These are phyloP conservation scores for Gamsiella multidivaricata DNA, from an alignment of 192 early-diverging fungal species.

Conservation along the genomic window DNA sequence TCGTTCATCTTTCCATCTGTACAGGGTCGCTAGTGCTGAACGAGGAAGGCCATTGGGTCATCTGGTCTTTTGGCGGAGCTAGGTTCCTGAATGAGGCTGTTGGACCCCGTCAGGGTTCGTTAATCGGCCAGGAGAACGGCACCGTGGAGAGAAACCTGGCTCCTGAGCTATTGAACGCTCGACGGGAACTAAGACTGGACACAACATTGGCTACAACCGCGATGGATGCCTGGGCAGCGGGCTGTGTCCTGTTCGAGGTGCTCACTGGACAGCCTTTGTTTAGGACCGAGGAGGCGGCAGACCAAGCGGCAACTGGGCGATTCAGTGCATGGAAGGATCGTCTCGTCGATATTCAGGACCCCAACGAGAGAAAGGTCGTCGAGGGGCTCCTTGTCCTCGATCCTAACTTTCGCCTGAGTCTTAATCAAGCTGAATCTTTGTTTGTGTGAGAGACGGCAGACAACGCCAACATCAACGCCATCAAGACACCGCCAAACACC, in stretches of 20 bases:
- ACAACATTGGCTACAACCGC: constrained; percentile 32
- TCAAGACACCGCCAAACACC: too few species aligned
- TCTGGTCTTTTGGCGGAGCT: constrained; percentile 53
- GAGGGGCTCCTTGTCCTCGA: constrained; percentile 45
- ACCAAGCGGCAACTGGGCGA: constrained; percentile 39
- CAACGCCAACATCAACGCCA: background rate
- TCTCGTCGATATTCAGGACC: constrained; percentile 28
- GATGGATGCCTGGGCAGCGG: constrained; percentile 53
- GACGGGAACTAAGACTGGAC: constrained; percentile 20
- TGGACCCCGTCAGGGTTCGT: constrained; percentile 33
- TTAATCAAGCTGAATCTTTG: constrained; percentile 32
- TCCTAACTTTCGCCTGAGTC: constrained; percentile 35
- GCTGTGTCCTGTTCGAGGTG: constrained; percentile 52
- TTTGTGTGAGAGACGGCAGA: constrained; percentile 18
- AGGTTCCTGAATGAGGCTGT: constrained; percentile 54
- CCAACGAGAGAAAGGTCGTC: constrained; percentile 29
- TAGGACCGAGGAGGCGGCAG: constrained; percentile 51
- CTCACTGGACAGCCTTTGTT: constrained; percentile 46
- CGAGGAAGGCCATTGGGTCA: constrained; percentile 48
- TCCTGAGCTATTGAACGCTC: constrained; percentile 44
- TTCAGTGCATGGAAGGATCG: constrained; percentile 56
- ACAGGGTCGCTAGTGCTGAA: constrained; percentile 47
- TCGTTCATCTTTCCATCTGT: constrained; percentile 50
- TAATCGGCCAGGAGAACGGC: constrained; percentile 44
- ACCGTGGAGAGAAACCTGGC: constrained; percentile 40